phyloP scores from a whole-genome alignment of 129 eudicot genomes.

The Arctium lappa region DNA sequence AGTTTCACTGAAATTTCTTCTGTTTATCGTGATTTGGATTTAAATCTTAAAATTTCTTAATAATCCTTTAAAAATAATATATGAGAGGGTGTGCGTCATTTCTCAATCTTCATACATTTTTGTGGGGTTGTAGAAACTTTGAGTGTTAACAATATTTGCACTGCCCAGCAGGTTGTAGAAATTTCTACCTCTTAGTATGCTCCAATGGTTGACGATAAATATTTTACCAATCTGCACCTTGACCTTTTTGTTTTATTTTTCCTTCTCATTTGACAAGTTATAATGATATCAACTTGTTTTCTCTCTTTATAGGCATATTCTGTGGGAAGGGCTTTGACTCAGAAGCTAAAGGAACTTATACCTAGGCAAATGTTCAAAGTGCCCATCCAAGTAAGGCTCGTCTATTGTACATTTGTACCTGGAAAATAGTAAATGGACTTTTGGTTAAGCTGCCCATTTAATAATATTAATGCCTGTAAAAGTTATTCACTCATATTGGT shows the following conservation, averaged over 20 bases:
- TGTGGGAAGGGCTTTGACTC: slow-evolving; percentile 97
- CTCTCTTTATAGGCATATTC: slow-evolving; percentile 68
- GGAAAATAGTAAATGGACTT: not conserved
- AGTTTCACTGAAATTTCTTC: slow-evolving; percentile 10
- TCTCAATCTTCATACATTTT: not conserved
- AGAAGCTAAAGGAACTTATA: slow-evolving; percentile 93
- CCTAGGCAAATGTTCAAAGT: slow-evolving; percentile 99
- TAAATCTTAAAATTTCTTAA: not conserved
- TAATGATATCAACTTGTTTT: slow-evolving; percentile 1
- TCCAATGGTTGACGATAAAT: slow-evolving; percentile 7
- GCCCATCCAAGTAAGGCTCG: slow-evolving; percentile 73
- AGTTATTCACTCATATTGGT: slow-evolving; percentile 1
- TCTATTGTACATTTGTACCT: not conserved
- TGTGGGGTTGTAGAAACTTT: slow-evolving; percentile 5
- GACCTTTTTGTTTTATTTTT: not conserved
- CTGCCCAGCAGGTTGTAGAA: not conserved
- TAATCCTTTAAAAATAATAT: not conserved
- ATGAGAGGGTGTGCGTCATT: not conserved
- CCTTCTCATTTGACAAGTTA: slow-evolving; percentile 9
- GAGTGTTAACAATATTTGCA: not conserved
- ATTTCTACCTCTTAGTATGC: not conserved
- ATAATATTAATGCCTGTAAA: not conserved
- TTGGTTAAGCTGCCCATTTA: not conserved
- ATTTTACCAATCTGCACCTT: slow-evolving; percentile 6
- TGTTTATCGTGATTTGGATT: not conserved